Evolutionary conservation across 2,329 filamentous ascomycete genomes (phyloP).

Genomic region (Penicillium sp.): DNA sequence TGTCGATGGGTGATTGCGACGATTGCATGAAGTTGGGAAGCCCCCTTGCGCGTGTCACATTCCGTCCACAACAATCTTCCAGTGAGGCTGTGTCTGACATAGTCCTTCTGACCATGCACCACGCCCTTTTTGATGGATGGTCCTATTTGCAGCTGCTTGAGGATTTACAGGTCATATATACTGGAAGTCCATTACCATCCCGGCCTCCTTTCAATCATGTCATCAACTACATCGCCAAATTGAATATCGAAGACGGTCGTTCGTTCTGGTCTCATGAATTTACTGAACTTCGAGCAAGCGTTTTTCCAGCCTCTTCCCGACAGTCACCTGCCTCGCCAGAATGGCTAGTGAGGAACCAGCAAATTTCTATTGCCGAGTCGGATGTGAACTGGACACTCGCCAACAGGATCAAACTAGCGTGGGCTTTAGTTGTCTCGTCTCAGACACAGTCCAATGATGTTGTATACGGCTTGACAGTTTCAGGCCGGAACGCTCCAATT

Average conservation of each 20-base stretch:
- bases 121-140: slow-evolving; percentile 45
- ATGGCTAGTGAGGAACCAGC: background rate
- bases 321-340: background rate
- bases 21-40: background rate
- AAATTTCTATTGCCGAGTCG: background rate
- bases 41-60: background rate
- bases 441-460: slow-evolving; percentile 40
- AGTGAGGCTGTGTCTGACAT: slow-evolving; percentile 2
- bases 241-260: background rate
- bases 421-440: slow-evolving; percentile 37
- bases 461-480: slow-evolving; percentile 42
- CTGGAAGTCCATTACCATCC: background rate
- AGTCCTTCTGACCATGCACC: slow-evolving; percentile 43
- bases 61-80: background rate
- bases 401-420: slow-evolving; percentile 25
- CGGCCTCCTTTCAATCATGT: slow-evolving; percentile 1
- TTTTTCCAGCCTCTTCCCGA: background rate
- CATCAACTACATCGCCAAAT: background rate
- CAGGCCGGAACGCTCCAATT: slow-evolving; percentile 40
- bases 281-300: background rate
- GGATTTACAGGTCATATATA: slow-evolving; percentile 9
- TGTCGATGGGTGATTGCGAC: background rate
- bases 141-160: slow-evolving; percentile 17
- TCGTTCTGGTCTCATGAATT: slow-evolving; percentile 2
- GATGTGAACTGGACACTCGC: slow-evolving; percentile 3